phyloP scores from a whole-genome alignment of 164 flowering plant species.

The Vitis riparia region DNA sequence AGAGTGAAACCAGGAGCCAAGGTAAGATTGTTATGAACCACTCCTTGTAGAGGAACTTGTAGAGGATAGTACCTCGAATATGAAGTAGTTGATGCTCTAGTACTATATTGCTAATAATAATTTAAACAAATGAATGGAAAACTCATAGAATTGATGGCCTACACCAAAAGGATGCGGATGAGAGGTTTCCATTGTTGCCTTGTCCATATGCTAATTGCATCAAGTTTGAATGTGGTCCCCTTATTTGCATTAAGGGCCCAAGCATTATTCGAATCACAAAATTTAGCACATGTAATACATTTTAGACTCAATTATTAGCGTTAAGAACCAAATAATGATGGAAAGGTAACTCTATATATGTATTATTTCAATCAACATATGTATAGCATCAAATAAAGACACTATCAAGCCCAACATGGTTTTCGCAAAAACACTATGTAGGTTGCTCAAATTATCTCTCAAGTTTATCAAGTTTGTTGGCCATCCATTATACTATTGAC shows the following conservation, averaged over 20 bases:
- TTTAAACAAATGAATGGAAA: conserved; percentile 29
- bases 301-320: background rate
- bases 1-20: conserved; percentile 59
- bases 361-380: background rate
- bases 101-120: too few species aligned
- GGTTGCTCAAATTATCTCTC: too few species aligned
- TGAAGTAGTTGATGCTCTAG: background rate
- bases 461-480: too few species aligned
- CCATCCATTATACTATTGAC: too few species aligned
- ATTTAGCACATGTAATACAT: background rate
- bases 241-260: conserved; percentile 72
- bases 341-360: background rate
- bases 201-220: conserved; percentile 53
- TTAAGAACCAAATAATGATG: background rate
- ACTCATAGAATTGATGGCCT: conserved; percentile 49
- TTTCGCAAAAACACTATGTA: too few species aligned
- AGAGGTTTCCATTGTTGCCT: conserved; percentile 78
- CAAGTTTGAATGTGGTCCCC: conserved; percentile 73
- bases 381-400: background rate
- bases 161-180: conserved; percentile 70
- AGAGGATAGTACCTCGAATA: background rate
- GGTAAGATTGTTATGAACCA: conserved; percentile 31
- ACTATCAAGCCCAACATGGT: too few species aligned
- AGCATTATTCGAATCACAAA: conserved; percentile 27
- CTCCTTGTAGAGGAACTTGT: background rate